Percentiles rank a stretch among this genome's conserved stretches.
Conservation (phyloP, 2,329 filamentous ascomycete species). For the Westerdykella sp. region DNA sequence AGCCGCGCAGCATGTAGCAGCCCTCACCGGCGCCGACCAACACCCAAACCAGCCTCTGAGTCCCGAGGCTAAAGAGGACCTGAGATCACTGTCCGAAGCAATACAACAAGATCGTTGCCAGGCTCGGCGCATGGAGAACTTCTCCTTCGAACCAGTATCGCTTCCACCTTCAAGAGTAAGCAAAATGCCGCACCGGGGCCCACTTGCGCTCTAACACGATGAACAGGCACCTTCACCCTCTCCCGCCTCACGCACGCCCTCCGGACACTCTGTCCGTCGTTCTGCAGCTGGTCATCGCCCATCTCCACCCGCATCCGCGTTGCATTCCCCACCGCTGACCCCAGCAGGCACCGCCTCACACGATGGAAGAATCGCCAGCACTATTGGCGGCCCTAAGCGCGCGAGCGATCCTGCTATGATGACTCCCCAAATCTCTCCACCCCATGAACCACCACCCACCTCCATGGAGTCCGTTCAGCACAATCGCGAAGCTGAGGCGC, state of each 20-base stretch:
- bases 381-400: conserved; percentile 31
- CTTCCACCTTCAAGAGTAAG: conserved; percentile 76
- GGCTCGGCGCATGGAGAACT: conserved; percentile 75
- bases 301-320: conserved; percentile 61
- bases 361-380: conserved; percentile 40
- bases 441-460: conserved; percentile 50
- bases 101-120: conserved; percentile 72
- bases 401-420: conserved; percentile 45
- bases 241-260: conserved; percentile 40
- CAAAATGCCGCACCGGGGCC: conserved; percentile 30
- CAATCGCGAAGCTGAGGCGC: conserved; percentile 14
- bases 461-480: conserved; percentile 29
- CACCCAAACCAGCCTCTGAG: conserved; percentile 28
- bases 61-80: conserved; percentile 53
- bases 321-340: conserved; percentile 85
- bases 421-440: conserved; percentile 52
- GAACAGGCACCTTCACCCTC: conserved; percentile 45
- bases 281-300: conserved; percentile 57
- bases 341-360: conserved; percentile 67
- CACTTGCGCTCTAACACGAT: conserved; percentile 18
- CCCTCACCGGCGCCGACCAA: conserved; percentile 8
- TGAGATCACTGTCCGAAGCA: conserved; percentile 64
- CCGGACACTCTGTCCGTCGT: conserved; percentile 49
- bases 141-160: conserved; percentile 85
- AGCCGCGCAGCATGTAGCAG: conserved; percentile 20